Base-by-base conservation (phyloP, 2,329 filamentous ascomycete species). In the Trichocomaceae sp. region DNA sequence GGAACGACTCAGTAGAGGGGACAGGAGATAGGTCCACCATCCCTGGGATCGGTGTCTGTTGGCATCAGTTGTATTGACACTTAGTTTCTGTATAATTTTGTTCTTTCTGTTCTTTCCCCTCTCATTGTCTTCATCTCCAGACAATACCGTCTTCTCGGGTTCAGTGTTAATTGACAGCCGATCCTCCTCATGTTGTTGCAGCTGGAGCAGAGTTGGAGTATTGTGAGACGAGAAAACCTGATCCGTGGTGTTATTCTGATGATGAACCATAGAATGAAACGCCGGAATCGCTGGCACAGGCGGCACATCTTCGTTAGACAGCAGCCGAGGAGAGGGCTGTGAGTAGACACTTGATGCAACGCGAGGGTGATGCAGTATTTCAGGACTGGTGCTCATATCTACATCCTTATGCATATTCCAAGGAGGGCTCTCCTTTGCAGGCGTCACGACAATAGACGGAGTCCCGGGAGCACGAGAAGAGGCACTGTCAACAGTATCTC, bases 1-100 rank as follows among this genome's bases (percentile, higher is more conserved):
- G 22, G 69, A 71, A 39, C 70, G 66, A 29, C 68, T 66, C 22
- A 77, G 57, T 5, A 77, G 62, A 0, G 76, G 76, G 1, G 75
- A 76, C 2, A 76, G 67, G 20, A 77, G 64, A 46, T 72, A 68
- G 26, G 71, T 78, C 76, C 76, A 78, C 76, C 76, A 78, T 17
- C 76, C 76, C 55, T 77, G 72, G 0, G 76, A 78, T 23, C 70
- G 64, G 29, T 67, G 75, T 47, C 71, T 66, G 41, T 64, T 69
- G 4, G 64, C 57, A 29, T 52, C 50, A 20, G 71, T 61, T 4
- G 70, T 70, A 49, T 71, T 71, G 19, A 72, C 63, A 39, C 67
- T 71, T 4, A 68, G 61, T 7, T 62, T 63, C 20, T 70, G 59
- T 3, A 67, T 65, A n/a, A 61, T 60, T 31, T 46, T 61, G 59